Conservation (phyloP, 805 yeast species). For the Saccharomyces eubayanus region DNA sequence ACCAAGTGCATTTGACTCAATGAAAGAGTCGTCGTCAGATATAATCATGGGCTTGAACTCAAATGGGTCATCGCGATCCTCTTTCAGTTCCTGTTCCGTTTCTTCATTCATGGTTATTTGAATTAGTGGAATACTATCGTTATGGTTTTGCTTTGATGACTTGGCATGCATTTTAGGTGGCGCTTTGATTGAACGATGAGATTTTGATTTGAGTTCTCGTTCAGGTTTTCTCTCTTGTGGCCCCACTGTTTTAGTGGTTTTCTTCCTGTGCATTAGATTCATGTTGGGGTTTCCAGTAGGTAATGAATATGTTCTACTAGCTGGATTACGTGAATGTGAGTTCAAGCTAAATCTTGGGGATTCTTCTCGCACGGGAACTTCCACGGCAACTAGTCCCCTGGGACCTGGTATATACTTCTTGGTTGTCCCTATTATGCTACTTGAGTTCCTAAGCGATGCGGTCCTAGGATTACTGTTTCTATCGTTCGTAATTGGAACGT, state of each 20-base stretch:
- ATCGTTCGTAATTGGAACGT: slow-evolving; percentile 4
- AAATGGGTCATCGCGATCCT: slow-evolving; percentile 6
- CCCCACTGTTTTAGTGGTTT: background rate
- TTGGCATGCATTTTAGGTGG: background rate
- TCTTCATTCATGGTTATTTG: slow-evolving; percentile 22
- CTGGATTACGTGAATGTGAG: background rate
- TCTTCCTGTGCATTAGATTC: background rate
- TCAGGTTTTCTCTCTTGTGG: background rate
- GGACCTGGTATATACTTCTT: slow-evolving; percentile 70
- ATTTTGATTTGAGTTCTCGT: background rate
- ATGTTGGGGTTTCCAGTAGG: background rate
- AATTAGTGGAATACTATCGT: slow-evolving; percentile 9
- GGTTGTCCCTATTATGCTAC: slow-evolving; percentile 35
- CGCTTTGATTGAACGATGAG: background rate
- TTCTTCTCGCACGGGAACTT: slow-evolving; percentile 45
- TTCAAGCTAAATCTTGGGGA: background rate
- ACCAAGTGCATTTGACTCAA: background rate
- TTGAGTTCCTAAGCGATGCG: slow-evolving; percentile 4
- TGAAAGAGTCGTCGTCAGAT: background rate
- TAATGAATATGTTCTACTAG: background rate
- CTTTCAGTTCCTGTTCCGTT: slow-evolving; percentile 17
- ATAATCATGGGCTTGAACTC: background rate
- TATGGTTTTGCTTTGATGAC: background rate
- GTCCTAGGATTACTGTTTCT: slow-evolving; percentile 20
- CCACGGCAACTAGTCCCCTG: slow-evolving; percentile 58